Evolutionary conservation across 2,329 filamentous ascomycete genomes (phyloP), one percentile per base, ranked within the genome.

Genomic region (Microcera coccophila): DNA sequence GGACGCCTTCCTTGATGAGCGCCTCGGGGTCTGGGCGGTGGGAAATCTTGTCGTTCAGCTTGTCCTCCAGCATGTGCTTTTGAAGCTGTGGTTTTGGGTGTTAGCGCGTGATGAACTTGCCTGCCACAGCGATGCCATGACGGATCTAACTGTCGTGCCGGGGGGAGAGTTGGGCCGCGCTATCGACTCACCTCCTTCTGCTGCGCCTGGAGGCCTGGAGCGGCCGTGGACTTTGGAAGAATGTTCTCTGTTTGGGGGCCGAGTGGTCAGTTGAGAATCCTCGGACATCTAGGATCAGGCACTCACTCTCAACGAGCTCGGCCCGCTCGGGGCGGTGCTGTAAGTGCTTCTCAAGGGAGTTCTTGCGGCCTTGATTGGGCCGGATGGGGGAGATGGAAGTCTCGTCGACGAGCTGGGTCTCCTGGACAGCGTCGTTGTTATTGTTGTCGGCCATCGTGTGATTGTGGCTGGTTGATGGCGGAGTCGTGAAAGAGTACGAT

Each of bases 51-150:
- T 94, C 89, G 66, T 95, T 93, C 49, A 96, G 75, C 42, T 78
- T 85, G 65, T 95, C 87, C 46, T 82, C 85, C 12, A 85, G 80
- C 90, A 96, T 95, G 65, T 89, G 84, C 63, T 84, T 89, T 66
- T 90, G 81, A 32, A 96, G 81, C 71, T 78, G 38, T 43, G n/a
- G 15, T 16, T 21, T 11, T 5, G 18, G 28, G 16, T 37, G 17
- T 32, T 16, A 38, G 14, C 32, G 20, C 20, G 16, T 11, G 31
- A 17, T 26, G 10, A 26, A n/a, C n/a, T n/a, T n/a, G n/a, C n/a
- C n/a, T n/a, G n/a, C n/a, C n/a, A n/a, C n/a, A n/a, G n/a, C n/a
- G n/a, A n/a, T n/a, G n/a, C n/a, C n/a, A n/a, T n/a, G n/a, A n/a
- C n/a, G n/a, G n/a, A n/a, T n/a, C n/a, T n/a, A n/a, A n/a, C n/a